Percentiles rank a stretch among this genome's conserved stretches.
Conservation (phyloP, 2,329 filamentous ascomycete species). For the Xenosphaeropsis pyriputrescens region DNA sequence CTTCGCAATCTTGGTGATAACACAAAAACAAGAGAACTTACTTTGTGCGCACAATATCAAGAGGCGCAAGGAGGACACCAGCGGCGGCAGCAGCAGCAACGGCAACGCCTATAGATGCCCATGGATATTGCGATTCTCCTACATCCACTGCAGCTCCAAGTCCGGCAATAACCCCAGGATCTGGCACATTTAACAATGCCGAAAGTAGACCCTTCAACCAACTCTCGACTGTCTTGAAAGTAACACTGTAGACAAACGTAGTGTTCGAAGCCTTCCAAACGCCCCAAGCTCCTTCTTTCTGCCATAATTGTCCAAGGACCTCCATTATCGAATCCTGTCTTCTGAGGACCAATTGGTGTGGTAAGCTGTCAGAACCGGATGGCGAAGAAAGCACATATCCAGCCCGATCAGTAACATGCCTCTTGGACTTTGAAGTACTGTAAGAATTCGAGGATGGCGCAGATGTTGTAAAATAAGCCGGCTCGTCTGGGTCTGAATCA, state of each 20-base stretch:
- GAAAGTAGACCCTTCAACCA: slow-evolving; percentile 88
- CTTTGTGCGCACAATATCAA: slow-evolving; percentile 79
- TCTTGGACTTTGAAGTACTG: slow-evolving; percentile 22
- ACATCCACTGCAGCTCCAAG: slow-evolving; percentile 34
- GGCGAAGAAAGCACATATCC: slow-evolving; percentile 18
- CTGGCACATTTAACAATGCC: slow-evolving; percentile 79
- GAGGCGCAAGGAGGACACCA: slow-evolving; percentile 67
- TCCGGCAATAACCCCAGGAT: slow-evolving; percentile 48
- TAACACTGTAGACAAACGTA: slow-evolving; percentile 79
- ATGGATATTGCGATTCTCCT: slow-evolving; percentile 69
- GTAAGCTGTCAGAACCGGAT: slow-evolving; percentile 21
- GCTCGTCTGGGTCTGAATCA: slow-evolving; percentile 63
- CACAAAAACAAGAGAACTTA: slow-evolving; percentile 7
- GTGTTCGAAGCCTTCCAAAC: slow-evolving; percentile 92
- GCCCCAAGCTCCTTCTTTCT: slow-evolving; percentile 77
- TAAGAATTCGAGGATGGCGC: slow-evolving; percentile 25
- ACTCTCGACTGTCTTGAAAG: slow-evolving; percentile 77
- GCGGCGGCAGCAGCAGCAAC: slow-evolving; percentile 52
- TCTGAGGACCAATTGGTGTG: slow-evolving; percentile 55
- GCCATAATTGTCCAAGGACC: slow-evolving; percentile 77
- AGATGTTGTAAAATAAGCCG: slow-evolving; percentile 67
- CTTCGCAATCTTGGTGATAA: too few relatives aligned
- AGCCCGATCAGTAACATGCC: slow-evolving; percentile 14
- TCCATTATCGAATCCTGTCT: slow-evolving; percentile 72
- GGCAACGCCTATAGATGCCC: slow-evolving; percentile 64